Conservation (phyloP, 2,329 filamentous ascomycete species). For the Cytospora mali region DNA sequence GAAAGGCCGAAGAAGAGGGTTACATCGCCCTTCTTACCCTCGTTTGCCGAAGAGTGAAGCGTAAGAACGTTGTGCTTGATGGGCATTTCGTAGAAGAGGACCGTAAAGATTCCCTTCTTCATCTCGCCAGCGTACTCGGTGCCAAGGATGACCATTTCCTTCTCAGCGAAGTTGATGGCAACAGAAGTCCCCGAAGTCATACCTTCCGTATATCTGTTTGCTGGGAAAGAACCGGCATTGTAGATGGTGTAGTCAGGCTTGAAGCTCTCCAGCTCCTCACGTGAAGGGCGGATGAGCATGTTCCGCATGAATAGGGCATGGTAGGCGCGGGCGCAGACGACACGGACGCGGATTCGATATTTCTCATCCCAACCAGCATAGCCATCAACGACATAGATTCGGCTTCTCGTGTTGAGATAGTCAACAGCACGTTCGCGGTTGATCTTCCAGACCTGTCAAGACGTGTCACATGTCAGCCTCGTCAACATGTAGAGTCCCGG, state of each 20-base stretch:
- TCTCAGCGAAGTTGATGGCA: conserved; percentile 97
- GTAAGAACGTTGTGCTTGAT: conserved; percentile 99
- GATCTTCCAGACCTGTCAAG: conserved; percentile 90
- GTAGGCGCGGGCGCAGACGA: conserved; percentile 98
- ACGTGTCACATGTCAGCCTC: conserved; percentile 36
- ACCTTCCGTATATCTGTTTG: conserved; percentile 95
- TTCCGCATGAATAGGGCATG: conserved; percentile 99
- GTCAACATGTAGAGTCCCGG: neutral
- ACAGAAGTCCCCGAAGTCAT: conserved; percentile 99
- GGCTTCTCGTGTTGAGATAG: conserved; percentile 98
- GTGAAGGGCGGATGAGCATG: conserved; percentile 95
- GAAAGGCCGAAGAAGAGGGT: conserved; percentile 99
- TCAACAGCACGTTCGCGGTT: conserved; percentile 98
- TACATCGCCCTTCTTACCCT: conserved; percentile 91
- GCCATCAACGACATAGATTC: conserved; percentile 97
- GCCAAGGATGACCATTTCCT: conserved; percentile 99
- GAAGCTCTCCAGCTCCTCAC: conserved; percentile 94
- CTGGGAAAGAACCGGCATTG: conserved; percentile 97
- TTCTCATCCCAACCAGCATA: conserved; percentile 98
- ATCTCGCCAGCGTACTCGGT: conserved; percentile 98
- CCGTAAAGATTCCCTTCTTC: conserved; percentile 99
- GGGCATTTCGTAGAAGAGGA: conserved; percentile 99
- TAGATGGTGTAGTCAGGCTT: conserved; percentile 99
- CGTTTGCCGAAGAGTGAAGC: conserved; percentile 97
- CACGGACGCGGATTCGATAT: conserved; percentile 95